phyloP scores from a whole-genome alignment of 2,329 filamentous ascomycete genomes.

The Blastomyces emzantsi region DNA sequence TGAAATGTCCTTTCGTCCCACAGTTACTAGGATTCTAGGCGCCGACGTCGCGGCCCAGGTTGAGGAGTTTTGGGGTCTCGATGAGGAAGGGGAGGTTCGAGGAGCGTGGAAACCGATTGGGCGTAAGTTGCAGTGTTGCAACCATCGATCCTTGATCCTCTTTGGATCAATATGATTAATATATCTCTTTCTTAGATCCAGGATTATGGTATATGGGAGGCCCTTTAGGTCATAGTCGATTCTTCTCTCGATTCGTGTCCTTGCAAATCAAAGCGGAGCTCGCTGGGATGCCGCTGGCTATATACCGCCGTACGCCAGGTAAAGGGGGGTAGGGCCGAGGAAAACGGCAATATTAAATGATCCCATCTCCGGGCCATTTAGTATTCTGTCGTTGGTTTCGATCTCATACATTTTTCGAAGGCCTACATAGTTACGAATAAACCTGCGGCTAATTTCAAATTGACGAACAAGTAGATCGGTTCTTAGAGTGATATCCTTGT shows the following conservation, averaged over 20 bases:
- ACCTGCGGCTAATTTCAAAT: background rate
- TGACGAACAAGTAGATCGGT: background rate
- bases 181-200: constrained; percentile 18
- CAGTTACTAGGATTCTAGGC: constrained; percentile 34
- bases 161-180: background rate
- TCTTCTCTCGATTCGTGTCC: constrained; percentile 38
- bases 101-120: constrained; percentile 34
- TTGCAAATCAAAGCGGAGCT: constrained; percentile 37
- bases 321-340: background rate
- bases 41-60: constrained; percentile 33
- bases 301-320: constrained; percentile 10
- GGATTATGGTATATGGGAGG: constrained; percentile 40
- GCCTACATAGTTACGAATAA: background rate
- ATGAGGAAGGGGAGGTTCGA: constrained; percentile 41
- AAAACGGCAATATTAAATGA: background rate
- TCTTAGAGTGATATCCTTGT: background rate
- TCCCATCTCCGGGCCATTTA: background rate
- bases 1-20: constrained; percentile 35
- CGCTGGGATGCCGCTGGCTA: constrained; percentile 17
- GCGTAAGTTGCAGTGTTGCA: constrained; percentile 23
- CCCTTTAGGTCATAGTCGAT: constrained; percentile 32
- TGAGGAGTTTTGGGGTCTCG: constrained; percentile 39
- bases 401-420: background rate
- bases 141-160: background rate
- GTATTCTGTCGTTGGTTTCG: background rate